These are phyloP conservation scores for Thraustotheca clavata DNA, from an alignment of 352 stramenopile genomes.

Conservation along the genomic window DNA sequence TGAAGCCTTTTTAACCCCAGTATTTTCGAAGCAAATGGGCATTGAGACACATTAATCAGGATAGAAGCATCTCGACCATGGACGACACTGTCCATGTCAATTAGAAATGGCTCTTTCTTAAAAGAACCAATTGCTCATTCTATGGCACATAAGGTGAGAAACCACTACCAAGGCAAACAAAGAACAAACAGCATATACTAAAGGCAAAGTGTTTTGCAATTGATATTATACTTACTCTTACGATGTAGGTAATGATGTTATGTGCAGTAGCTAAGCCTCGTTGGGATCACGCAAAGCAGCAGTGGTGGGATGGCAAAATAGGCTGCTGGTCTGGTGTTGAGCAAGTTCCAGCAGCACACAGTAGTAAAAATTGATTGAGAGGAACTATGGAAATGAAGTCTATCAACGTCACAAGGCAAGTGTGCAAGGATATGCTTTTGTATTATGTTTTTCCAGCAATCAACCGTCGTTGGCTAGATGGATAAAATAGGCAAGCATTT, in stretches of 20 bases:
- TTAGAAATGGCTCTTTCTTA: slow-evolving; percentile 15
- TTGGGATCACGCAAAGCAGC: background rate
- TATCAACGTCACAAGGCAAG: background rate
- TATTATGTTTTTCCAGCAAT: slow-evolving; percentile 2
- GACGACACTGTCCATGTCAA: slow-evolving; percentile 12
- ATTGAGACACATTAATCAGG: background rate
- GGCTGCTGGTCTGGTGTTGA: slow-evolving; percentile 2
- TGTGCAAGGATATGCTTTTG: background rate
- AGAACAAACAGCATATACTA: slow-evolving; percentile 14
- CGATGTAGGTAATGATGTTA: slow-evolving; percentile 9
- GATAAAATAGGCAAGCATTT: background rate
- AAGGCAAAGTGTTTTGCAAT: slow-evolving; percentile 10
- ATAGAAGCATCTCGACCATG: slow-evolving; percentile 5
- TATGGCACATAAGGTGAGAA: background rate
- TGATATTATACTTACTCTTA: background rate
- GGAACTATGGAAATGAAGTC: background rate
- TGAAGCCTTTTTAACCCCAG: slow-evolving; percentile 1
- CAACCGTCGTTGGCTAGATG: background rate
- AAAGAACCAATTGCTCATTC: background rate
- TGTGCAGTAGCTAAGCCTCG: slow-evolving; percentile 4
- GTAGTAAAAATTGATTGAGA: background rate
- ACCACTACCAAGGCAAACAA: background rate
- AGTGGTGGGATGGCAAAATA: slow-evolving; percentile 15
- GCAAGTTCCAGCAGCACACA: background rate
- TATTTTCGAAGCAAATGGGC: slow-evolving; percentile 18